A percentile compares a stretch with the other conserved stretches of the same genome.
Conservation (phyloP, 495 filamentous ascomycete genomes). For the Sabuloglossum arenarium region DNA sequence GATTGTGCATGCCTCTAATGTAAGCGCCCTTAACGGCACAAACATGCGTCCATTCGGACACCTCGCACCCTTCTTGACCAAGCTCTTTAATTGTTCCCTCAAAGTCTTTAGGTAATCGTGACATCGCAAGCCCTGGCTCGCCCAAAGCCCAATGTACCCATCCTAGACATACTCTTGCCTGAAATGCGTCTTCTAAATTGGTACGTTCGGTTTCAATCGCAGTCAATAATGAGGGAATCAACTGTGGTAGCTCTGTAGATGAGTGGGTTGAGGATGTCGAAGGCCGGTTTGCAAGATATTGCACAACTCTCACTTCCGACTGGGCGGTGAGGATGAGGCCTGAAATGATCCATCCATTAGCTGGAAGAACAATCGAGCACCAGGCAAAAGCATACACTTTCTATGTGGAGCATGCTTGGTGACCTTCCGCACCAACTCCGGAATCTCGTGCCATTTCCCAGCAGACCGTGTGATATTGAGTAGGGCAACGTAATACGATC, state of each 20-base stretch:
- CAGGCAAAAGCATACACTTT: constrained; percentile 37
- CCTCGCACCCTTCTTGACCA: constrained; percentile 22
- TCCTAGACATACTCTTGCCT: constrained; percentile 59
- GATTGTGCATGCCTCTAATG: constrained; percentile 31
- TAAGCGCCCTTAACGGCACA: constrained; percentile 62
- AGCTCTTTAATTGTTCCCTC: constrained; percentile 28
- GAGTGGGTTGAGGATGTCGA: constrained; percentile 10
- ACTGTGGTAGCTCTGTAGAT: constrained; percentile 33
- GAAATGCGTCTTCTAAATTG: constrained; percentile 47
- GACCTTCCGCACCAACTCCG: constrained; percentile 75
- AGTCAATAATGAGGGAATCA: constrained; percentile 35
- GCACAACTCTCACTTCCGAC: constrained; percentile 43
- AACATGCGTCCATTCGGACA: constrained; percentile 54
- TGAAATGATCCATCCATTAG: constrained; percentile 14
- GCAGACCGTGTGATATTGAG: constrained; percentile 75
- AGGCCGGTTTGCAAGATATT: constrained; percentile 12
- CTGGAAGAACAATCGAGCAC: not conserved
- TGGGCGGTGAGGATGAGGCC: constrained; percentile 59
- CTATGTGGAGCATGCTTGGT: constrained; percentile 80
- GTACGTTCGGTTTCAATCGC: constrained; percentile 41
- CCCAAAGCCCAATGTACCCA: constrained; percentile 64
- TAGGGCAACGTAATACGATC: constrained; percentile 51
- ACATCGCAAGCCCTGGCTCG: constrained; percentile 38
- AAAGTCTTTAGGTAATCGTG: constrained; percentile 40
- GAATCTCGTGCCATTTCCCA: constrained; percentile 74